phyloP scores from a whole-genome alignment of 148 eudicot genomes.

The Hydrangea macrophylla region DNA sequence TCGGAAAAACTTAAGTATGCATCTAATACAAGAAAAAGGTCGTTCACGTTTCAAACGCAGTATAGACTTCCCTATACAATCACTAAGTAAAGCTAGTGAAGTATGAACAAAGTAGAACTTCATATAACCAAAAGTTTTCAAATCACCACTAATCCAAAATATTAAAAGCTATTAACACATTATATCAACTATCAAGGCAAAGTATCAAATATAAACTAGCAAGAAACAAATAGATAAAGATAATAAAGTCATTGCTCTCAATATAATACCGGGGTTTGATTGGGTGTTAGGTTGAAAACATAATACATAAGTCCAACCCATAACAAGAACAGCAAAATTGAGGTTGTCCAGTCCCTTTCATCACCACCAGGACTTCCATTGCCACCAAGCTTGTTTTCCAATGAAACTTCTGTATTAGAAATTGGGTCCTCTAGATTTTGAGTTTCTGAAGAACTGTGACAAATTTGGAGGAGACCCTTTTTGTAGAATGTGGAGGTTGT shows the following conservation, averaged over 20 bases:
- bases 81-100: too few species aligned
- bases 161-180: too few species aligned
- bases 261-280: slow-evolving; percentile 78
- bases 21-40: too few species aligned
- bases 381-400: slow-evolving; percentile 19
- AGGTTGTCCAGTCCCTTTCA: slow-evolving; percentile 67
- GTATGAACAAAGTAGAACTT: too few species aligned
- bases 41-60: too few species aligned
- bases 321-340: slow-evolving; percentile 65
- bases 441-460: slow-evolving; percentile 35
- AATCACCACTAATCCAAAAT: too few species aligned
- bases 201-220: not conserved
- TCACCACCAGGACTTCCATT: slow-evolving; percentile 32
- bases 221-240: not conserved
- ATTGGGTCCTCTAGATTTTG: slow-evolving; percentile 45
- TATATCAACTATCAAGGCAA: too few species aligned
- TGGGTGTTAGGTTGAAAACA: slow-evolving; percentile 69
- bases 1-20: too few species aligned
- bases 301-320: slow-evolving; percentile 77
- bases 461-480: slow-evolving; percentile 28
- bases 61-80: too few species aligned
- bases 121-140: too few species aligned
- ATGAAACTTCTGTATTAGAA: slow-evolving; percentile 26
- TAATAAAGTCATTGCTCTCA: not conserved
- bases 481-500: slow-evolving; percentile 11